Conservation (phyloP, 768 basidiomycete species). For the Trichaptum fuscoviolaceum region DNA sequence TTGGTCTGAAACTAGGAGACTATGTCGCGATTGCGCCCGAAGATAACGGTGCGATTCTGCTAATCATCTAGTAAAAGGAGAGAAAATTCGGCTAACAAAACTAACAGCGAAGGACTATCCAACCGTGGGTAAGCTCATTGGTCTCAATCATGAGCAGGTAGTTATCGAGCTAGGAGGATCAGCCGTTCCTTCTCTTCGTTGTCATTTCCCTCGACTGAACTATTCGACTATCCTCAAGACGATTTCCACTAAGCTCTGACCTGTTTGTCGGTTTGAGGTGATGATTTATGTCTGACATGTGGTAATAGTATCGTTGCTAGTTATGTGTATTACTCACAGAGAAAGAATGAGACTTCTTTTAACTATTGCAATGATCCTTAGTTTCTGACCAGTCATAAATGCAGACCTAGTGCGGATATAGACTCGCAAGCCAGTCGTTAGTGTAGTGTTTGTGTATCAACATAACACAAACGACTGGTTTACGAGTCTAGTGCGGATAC, state of each 20-base stretch:
- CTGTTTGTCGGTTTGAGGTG: not conserved
- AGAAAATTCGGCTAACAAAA: not conserved
- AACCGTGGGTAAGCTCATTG: constrained; percentile 46
- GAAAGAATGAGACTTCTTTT: no score
- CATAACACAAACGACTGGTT: no score
- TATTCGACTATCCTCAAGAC: constrained; percentile 5
- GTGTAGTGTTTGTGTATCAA: no score
- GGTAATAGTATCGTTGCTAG: not conserved
- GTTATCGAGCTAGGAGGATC: constrained; percentile 41
- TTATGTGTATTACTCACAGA: not conserved
- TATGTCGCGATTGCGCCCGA: constrained; percentile 39
- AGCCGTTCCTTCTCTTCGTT: constrained; percentile 33
- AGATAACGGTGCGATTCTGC: constrained; percentile 37
- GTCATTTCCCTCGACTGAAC: constrained; percentile 47
- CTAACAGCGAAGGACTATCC: constrained; percentile 27
- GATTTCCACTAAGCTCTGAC: not conserved
- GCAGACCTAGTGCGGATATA: no score
- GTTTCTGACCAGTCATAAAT: no score
- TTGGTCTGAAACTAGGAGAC: constrained; percentile 35
- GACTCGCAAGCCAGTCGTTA: no score
- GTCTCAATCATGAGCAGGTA: constrained; percentile 42
- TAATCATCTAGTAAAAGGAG: not conserved
- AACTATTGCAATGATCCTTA: no score
- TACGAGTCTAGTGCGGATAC: no score
- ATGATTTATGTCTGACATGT: not conserved